These are phyloP conservation scores for Ceratorhiza oryzae-sativae DNA, from an alignment of 1,284 basidiomycete species.

Conservation along the genomic window DNA sequence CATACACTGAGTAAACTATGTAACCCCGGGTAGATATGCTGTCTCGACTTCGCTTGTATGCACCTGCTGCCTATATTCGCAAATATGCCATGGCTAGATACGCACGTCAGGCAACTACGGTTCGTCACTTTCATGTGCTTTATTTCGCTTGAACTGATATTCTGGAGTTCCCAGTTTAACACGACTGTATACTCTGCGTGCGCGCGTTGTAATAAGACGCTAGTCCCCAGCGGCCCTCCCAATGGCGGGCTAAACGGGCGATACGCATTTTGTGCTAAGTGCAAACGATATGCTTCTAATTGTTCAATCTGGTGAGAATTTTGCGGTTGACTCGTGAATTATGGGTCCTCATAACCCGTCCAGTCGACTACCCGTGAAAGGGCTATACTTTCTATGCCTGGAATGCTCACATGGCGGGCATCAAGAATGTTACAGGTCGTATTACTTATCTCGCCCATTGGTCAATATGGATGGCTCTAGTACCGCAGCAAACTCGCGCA, in stretches of 20 bases:
- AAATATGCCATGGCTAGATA: constrained; percentile 58
- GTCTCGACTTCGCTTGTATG: constrained; percentile 64
- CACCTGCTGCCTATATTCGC: constrained; percentile 72
- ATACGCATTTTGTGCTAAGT: constrained; percentile 59
- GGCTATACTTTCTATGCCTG: constrained; percentile 71
- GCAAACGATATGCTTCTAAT: constrained; percentile 57
- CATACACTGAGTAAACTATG: neutral
- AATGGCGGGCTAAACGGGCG: neutral
- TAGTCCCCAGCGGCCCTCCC: constrained; percentile 1
- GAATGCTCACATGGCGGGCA: constrained; percentile 79
- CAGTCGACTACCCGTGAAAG: constrained; percentile 68
- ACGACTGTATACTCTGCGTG: constrained; percentile 73
- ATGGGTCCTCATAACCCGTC: neutral
- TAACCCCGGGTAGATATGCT: constrained; percentile 61
- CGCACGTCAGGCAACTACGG: constrained; percentile 32
- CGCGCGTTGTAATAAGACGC: constrained; percentile 67
- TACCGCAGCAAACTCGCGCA: constrained; percentile 35
- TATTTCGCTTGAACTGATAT: too few species aligned
- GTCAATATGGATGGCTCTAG: constrained; percentile 52
- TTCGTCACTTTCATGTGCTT: too few species aligned
- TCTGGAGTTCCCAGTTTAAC: constrained; percentile 62
- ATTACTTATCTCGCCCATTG: constrained; percentile 65
- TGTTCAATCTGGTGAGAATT: constrained; percentile 71
- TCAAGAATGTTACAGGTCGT: constrained; percentile 71
- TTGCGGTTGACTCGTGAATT: neutral